Percentiles rank a stretch among this genome's conserved stretches.
These are phyloP conservation scores for Coriaria nepalensis DNA, from an alignment of 306 rosid genomes.

Conservation along the genomic window DNA sequence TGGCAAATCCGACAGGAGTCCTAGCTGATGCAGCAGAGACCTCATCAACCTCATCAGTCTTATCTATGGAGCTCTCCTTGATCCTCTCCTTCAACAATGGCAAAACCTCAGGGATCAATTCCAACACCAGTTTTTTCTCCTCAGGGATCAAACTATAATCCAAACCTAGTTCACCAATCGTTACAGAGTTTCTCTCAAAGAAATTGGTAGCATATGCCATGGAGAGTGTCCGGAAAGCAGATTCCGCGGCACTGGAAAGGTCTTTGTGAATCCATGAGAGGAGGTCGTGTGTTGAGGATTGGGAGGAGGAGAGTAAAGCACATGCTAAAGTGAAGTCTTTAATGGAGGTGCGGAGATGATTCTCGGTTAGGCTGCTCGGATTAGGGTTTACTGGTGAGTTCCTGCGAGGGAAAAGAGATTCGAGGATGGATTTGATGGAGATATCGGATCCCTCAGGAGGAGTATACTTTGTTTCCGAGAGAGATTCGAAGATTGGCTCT, in stretches of 20 bases:
- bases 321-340: constrained; percentile 57
- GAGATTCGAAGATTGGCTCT: constrained; percentile 25
- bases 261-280: constrained; percentile 58
- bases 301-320: constrained; percentile 50
- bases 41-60: constrained; percentile 43
- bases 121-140: constrained; percentile 47
- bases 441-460: constrained; percentile 25
- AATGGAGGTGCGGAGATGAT: constrained; percentile 23
- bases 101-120: constrained; percentile 49
- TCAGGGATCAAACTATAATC: constrained; percentile 20
- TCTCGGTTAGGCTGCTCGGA: constrained; percentile 9
- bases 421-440: constrained; percentile 47
- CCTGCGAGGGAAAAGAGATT: constrained; percentile 39
- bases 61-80: constrained; percentile 65
- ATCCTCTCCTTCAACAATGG: constrained; percentile 51
- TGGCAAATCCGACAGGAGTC: constrained; percentile 55
- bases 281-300: constrained; percentile 31
- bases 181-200: constrained; percentile 16
- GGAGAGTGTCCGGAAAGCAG: constrained; percentile 38
- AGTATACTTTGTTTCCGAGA: constrained; percentile 25
- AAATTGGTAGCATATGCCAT: constrained; percentile 20
- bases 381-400: constrained; percentile 8
- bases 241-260: constrained; percentile 33
- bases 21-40: constrained; percentile 75
- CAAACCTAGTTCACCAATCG: constrained; percentile 33